A percentile compares a stretch with the other conserved stretches of the same genome.
Evolutionary conservation across 1,284 basidiomycete species (phyloP).

Genomic region (Ustilago crameri): DNA sequence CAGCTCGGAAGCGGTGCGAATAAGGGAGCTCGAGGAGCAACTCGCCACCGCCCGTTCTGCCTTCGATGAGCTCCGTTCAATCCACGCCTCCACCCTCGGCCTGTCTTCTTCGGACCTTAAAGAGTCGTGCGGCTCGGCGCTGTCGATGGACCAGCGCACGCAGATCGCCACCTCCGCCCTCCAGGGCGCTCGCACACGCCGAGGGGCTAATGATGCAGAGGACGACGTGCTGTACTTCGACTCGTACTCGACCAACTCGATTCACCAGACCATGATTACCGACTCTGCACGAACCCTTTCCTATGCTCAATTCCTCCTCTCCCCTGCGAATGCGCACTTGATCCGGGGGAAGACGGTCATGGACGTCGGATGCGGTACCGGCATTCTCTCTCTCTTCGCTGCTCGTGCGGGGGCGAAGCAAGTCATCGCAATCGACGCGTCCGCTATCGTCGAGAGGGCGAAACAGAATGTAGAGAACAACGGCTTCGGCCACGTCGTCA

Average conservation of each 20-base stretch:
- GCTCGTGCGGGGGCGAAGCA: conserved; percentile 90
- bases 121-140: conserved; percentile 7
- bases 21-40: conserved; percentile 48
- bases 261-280: conserved; percentile 75
- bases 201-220: conserved; percentile 32
- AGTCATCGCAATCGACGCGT: conserved; percentile 94
- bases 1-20: conserved; percentile 4
- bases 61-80: conserved; percentile 54
- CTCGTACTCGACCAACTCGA: conserved; percentile 87
- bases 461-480: conserved; percentile 83
- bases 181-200: conserved; percentile 8
- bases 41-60: conserved; percentile 42
- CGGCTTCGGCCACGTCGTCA: conserved; percentile 78
- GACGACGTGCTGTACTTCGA: conserved; percentile 96
- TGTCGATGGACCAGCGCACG: conserved; percentile 10
- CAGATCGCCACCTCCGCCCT: conserved; percentile 19
- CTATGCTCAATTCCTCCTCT: conserved; percentile 88
- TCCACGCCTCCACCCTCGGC: conserved; percentile 38
- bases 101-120: conserved; percentile 25
- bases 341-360: conserved; percentile 89
- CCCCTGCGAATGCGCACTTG: conserved; percentile 77
- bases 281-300: conserved; percentile 92
- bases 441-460: conserved; percentile 84
- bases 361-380: conserved; percentile 78
- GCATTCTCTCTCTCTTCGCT: conserved; percentile 89